phyloP scores from a whole-genome alignment of 495 filamentous ascomycete genomes.

The Trichoderma gamsii region DNA sequence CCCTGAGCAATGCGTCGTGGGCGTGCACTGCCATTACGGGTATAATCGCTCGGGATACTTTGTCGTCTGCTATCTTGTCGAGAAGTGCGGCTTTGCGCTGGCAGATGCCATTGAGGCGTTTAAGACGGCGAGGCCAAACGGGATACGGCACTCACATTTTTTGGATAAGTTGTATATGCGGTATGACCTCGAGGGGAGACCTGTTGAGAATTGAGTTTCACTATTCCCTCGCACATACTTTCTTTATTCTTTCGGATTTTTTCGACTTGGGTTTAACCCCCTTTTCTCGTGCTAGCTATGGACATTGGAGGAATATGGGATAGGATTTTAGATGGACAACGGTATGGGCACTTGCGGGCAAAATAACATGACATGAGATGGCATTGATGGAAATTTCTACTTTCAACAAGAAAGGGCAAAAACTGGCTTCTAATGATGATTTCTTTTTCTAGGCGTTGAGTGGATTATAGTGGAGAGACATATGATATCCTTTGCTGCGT shows the following conservation, averaged over 20 bases:
- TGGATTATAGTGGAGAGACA: neutral
- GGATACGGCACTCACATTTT: conserved; percentile 87
- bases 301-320: neutral
- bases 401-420: no score
- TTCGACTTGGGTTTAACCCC: neutral
- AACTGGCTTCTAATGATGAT: no score
- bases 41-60: conserved; percentile 91
- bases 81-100: conserved; percentile 64
- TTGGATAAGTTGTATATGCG: conserved; percentile 78
- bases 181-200: conserved; percentile 37
- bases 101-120: conserved; percentile 80
- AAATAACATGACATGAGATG: neutral
- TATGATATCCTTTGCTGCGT: neutral
- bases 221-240: neutral
- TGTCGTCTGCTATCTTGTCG: conserved; percentile 85
- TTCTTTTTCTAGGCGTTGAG: neutral
- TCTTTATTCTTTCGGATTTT: neutral
- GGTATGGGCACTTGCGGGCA: neutral
- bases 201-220: neutral
- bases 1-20: conserved; percentile 48
- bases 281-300: neutral
- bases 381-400: neutral
- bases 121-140: conserved; percentile 62
- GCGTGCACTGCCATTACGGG: conserved; percentile 92
- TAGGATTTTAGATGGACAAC: neutral